Evolutionary conservation across 2,329 filamentous ascomycete species (phyloP).

Genomic region (Pseudogymnoascus sp.): DNA sequence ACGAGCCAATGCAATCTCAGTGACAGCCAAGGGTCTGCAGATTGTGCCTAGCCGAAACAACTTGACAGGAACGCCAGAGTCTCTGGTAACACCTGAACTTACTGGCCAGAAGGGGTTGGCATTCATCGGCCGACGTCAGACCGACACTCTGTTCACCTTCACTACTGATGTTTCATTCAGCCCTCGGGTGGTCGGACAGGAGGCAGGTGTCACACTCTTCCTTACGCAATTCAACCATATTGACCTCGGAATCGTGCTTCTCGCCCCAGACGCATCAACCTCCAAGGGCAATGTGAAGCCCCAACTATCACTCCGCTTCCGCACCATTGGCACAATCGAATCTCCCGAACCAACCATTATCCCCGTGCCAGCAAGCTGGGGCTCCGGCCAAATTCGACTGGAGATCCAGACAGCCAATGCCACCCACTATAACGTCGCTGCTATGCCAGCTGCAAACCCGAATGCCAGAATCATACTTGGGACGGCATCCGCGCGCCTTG

Average conservation of each 20-base stretch:
- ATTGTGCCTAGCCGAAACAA: slow-evolving; percentile 44
- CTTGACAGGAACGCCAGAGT: slow-evolving; percentile 45
- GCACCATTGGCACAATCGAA: background rate
- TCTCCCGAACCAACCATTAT: background rate
- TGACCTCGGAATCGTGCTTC: slow-evolving; percentile 35
- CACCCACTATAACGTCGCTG: background rate
- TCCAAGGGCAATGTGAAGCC: background rate
- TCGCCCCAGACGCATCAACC: slow-evolving; percentile 13
- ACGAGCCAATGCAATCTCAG: slow-evolving; percentile 36
- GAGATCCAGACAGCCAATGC: slow-evolving; percentile 6
- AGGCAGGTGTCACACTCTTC: slow-evolving; percentile 47
- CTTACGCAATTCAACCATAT: slow-evolving; percentile 48
- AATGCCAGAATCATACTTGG: background rate
- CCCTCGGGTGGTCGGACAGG: slow-evolving; percentile 34
- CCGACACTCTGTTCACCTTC: slow-evolving; percentile 47
- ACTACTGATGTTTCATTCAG: slow-evolving; percentile 40
- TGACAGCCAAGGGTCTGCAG: slow-evolving; percentile 39
- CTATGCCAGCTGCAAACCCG: slow-evolving; percentile 1
- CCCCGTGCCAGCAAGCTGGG: background rate
- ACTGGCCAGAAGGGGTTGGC: slow-evolving; percentile 22
- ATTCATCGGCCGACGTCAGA: slow-evolving; percentile 48
- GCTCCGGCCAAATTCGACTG: background rate
- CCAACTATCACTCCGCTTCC: slow-evolving; percentile 6
- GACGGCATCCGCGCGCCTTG: background rate
- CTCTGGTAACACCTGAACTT: slow-evolving; percentile 41